Percentiles rank a stretch among this genome's conserved stretches.
phyloP scores from a whole-genome alignment of 345 rosid species.

The Camelina neglecta region DNA sequence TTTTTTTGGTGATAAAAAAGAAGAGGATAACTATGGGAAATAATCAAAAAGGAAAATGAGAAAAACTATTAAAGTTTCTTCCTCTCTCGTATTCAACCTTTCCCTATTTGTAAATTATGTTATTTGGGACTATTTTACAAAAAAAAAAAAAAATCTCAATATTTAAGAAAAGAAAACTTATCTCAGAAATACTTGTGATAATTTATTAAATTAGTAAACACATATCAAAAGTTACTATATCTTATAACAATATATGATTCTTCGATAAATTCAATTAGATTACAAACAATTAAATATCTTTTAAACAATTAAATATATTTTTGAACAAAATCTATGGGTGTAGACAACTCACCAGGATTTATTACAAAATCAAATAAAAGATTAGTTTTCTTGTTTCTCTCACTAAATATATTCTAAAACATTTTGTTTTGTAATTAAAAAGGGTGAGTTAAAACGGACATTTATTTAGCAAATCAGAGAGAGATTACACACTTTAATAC shows the following conservation, averaged over 20 bases:
- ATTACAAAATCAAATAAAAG: neutral
- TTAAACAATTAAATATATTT: too few relatives aligned
- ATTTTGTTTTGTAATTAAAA: neutral
- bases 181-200: neutral
- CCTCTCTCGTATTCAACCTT: neutral
- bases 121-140: too few relatives aligned
- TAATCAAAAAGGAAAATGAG: too few relatives aligned
- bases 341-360: conserved; percentile 9
- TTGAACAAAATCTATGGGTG: neutral
- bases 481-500: conserved; percentile 15
- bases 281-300: neutral
- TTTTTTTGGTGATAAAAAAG: too few relatives aligned
- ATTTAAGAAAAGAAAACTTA: neutral
- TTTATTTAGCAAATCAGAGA: conserved; percentile 28
- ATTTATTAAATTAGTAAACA: conserved; percentile 1
- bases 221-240: neutral
- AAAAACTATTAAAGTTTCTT: neutral
- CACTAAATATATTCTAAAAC: neutral
- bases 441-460: neutral
- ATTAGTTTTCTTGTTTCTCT: conserved; percentile 2
- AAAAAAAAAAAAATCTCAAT: too few relatives aligned
- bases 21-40: neutral
- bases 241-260: neutral
- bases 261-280: neutral
- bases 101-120: neutral